These are phyloP conservation scores for Pulicaria dysenterica DNA, from an alignment of 129 eudicot species.

Conservation along the genomic window DNA sequence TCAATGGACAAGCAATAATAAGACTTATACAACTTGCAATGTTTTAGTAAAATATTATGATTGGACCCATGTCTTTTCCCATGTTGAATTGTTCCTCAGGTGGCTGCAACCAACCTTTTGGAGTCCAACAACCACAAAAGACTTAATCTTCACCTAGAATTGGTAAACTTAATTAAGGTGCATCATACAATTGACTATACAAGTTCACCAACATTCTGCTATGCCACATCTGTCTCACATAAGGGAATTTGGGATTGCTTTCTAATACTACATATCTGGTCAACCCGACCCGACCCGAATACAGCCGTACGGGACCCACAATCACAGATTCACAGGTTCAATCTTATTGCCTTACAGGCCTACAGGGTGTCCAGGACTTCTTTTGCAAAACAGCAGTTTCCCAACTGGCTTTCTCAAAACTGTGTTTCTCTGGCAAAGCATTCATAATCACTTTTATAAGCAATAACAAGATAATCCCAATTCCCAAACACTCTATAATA, in stretches of 20 bases:
- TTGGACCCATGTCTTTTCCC: slow-evolving; percentile 21
- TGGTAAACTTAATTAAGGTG: slow-evolving; percentile 4
- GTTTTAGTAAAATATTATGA: not conserved
- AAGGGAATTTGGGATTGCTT: not conserved
- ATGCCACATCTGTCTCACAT: not conserved
- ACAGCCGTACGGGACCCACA: slow-evolving; percentile 14
- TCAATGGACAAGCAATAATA: not conserved
- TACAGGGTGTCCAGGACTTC: no score
- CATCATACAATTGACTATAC: not conserved
- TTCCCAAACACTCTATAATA: no score
- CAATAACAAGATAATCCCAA: not conserved
- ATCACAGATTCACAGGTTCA: not conserved
- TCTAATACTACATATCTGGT: no score
- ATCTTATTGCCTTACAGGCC: not conserved
- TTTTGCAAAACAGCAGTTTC: no score
- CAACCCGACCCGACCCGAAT: not conserved
- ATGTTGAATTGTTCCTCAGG: slow-evolving; percentile 19
- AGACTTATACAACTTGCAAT: not conserved
- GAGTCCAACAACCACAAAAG: slow-evolving; percentile 43
- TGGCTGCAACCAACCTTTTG: slow-evolving; percentile 31
- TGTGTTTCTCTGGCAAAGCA: no score
- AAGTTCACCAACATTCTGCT: slow-evolving; percentile 27
- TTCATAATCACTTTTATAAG: no score
- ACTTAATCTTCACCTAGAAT: slow-evolving; percentile 19
- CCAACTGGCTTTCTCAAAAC: no score